Conservation (phyloP, 805 yeast species). For the Wickerhamomyces sydowiorum region DNA sequence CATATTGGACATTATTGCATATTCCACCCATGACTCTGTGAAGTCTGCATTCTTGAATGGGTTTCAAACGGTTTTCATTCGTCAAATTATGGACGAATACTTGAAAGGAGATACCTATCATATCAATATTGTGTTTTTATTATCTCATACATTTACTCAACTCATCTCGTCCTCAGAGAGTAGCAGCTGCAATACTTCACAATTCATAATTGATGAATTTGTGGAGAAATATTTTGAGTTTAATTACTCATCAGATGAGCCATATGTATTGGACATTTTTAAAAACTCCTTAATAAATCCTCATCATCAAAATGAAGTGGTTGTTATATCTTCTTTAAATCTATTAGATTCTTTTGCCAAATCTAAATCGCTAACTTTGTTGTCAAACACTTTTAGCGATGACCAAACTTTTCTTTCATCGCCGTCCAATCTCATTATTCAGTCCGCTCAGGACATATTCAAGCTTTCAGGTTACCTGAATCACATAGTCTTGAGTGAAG, state of each 20-base stretch:
- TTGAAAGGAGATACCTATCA: neutral
- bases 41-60: conserved; percentile 8
- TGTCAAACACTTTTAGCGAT: neutral
- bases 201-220: conserved; percentile 1
- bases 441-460: neutral
- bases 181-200: neutral
- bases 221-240: neutral
- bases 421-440: neutral
- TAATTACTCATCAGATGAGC: neutral
- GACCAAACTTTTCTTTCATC: neutral
- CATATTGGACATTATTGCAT: conserved; percentile 7
- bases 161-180: neutral
- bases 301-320: neutral
- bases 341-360: neutral
- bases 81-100: conserved; percentile 7
- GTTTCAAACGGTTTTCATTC: conserved; percentile 7
- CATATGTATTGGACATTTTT: neutral
- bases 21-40: conserved; percentile 5
- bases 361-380: neutral
- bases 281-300: neutral
- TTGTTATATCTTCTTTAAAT: neutral
- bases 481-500: neutral
- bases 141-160: conserved; percentile 8
- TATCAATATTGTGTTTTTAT: conserved; percentile 4
- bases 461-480: neutral